Evolutionary conservation across 2,329 filamentous ascomycete genomes (phyloP).

Genomic region (Aspergillus sp.): DNA sequence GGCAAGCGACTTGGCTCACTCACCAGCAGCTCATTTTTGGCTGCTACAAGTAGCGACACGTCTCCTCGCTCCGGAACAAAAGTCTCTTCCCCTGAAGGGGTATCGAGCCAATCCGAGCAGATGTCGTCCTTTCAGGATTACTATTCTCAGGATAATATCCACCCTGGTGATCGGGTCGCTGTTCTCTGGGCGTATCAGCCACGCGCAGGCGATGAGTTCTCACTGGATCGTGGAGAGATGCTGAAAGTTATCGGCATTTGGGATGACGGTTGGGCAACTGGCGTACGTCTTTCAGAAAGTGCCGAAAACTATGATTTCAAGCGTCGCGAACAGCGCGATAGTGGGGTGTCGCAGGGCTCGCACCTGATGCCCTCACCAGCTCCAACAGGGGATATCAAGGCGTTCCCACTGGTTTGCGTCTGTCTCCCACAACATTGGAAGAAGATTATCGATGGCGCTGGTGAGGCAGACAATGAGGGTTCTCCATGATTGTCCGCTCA

Average conservation of each 20-base stretch:
- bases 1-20: conserved; percentile 77
- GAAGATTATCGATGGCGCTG: conserved; percentile 74
- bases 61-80: conserved; percentile 65
- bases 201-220: conserved; percentile 85
- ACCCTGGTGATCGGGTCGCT: conserved; percentile 80
- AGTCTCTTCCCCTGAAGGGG: conserved; percentile 75
- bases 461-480: conserved; percentile 48
- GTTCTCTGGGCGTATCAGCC: conserved; percentile 97
- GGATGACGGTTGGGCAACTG: conserved; percentile 98
- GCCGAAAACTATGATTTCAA: conserved; percentile 84
- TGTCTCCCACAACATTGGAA: conserved; percentile 94
- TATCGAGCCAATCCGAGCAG: conserved; percentile 89
- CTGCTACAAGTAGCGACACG: conserved; percentile 55
- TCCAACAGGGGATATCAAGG: conserved; percentile 80
- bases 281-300: conserved; percentile 70
- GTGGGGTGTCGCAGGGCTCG: conserved; percentile 80
- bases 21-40: conserved; percentile 73
- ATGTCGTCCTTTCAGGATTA: conserved; percentile 97
- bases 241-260: conserved; percentile 96
- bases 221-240: conserved; percentile 93
- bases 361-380: conserved; percentile 57
- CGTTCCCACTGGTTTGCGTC: conserved; percentile 93
- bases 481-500: conserved; percentile 14
- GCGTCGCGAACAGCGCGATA: conserved; percentile 75
- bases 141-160: conserved; percentile 94